Evolutionary conservation across 306 rosid species (phyloP).

Genomic region (Cucumis cinereus): DNA sequence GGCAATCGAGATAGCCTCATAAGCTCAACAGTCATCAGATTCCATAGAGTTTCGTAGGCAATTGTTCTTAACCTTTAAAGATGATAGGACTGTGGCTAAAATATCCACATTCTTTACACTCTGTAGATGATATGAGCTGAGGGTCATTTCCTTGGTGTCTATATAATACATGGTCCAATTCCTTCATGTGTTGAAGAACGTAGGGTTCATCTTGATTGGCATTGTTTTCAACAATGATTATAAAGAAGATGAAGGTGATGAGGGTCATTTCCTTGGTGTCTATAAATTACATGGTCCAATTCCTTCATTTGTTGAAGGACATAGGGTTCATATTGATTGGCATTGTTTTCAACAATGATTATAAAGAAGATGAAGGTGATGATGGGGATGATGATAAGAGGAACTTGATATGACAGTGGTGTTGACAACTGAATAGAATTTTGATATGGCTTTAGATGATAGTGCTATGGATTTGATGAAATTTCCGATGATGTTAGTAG

Average conservation of each 20-base stretch:
- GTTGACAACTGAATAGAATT: neutral
- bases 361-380: neutral
- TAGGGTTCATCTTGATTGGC: neutral
- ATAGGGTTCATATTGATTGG: neutral
- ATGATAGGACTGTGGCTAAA: neutral
- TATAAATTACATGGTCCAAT: neutral
- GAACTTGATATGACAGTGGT: neutral
- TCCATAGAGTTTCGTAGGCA: neutral
- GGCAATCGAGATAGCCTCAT: neutral
- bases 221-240: neutral
- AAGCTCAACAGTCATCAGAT: neutral
- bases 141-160: neutral
- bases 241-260: too few relatives aligned
- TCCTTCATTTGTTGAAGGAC: neutral
- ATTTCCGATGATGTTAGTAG: conserved; percentile 23
- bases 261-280: neutral
- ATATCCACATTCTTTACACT: neutral
- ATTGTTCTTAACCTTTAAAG: neutral
- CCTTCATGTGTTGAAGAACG: neutral
- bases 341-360: neutral
- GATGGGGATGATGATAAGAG: neutral
- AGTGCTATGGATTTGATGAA: conserved; percentile 11
- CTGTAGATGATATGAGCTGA: neutral
- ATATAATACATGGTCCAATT: neutral
- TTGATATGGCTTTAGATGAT: neutral